A percentile compares a stretch with the other conserved stretches of the same genome.
Evolutionary conservation across 257 asterid genomes (phyloP).

Genomic region (Anisodus tanguticus): DNA sequence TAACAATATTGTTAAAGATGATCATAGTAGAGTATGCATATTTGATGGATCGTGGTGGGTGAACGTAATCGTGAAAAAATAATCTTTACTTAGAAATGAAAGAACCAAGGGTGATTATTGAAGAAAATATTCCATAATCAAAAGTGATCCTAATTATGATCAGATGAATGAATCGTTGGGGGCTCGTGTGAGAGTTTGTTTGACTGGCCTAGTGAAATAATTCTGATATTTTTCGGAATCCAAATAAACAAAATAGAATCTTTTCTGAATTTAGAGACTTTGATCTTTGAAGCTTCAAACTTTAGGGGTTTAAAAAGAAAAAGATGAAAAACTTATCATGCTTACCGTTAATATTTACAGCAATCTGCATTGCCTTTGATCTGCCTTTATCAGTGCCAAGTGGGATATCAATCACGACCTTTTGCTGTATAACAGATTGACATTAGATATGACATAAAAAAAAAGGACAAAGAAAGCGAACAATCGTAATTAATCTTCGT

Average conservation of each 20-base stretch:
- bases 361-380: slow-evolving; percentile 39
- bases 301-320: not conserved
- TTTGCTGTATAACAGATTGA: slow-evolving; percentile 30
- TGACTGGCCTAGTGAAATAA: not conserved
- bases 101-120: not conserved
- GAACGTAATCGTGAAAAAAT: not conserved
- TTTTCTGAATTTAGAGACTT: not conserved
- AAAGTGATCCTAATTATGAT: not conserved
- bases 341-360: slow-evolving; percentile 28
- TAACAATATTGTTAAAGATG: not conserved
- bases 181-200: not conserved
- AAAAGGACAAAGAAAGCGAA: not conserved
- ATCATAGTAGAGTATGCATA: not conserved
- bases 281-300: not conserved
- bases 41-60: not conserved
- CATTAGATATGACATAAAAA: not conserved
- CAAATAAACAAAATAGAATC: not conserved
- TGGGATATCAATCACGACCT: slow-evolving; percentile 25
- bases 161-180: not conserved
- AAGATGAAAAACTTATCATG: not conserved
- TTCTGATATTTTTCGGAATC: not conserved
- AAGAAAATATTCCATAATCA: not conserved
- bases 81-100: not conserved
- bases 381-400: slow-evolving; percentile 21
- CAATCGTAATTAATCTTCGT: not conserved